These are phyloP conservation scores for Suhomyces bokatorum DNA, from an alignment of 1,139 yeast genomes.

Conservation along the genomic window DNA sequence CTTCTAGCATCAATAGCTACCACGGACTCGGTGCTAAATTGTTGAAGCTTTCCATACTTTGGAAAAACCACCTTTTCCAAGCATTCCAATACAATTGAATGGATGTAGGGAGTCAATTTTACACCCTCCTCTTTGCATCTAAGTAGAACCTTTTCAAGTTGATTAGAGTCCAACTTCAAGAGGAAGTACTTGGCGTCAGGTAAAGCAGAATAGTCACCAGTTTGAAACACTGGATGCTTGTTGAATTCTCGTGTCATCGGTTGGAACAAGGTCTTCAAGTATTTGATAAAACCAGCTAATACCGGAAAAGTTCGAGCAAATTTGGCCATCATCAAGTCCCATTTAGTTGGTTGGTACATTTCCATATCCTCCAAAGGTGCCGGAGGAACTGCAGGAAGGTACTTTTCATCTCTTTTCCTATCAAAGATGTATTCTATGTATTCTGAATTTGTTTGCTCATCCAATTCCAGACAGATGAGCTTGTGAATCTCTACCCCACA, in stretches of 20 bases:
- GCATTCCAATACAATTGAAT: constrained; percentile 11
- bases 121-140: constrained; percentile 9
- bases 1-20: constrained; percentile 16
- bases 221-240: neutral
- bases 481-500: constrained; percentile 15
- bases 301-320: neutral
- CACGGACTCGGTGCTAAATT: constrained; percentile 12
- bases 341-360: neutral
- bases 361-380: neutral
- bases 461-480: constrained; percentile 12
- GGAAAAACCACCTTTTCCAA: constrained; percentile 8
- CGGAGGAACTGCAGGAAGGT: neutral
- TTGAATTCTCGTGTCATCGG: neutral
- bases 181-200: constrained; percentile 10
- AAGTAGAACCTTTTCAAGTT: constrained; percentile 2
- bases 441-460: constrained; percentile 5
- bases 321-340: neutral
- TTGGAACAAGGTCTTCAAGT: neutral
- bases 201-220: neutral
- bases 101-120: constrained; percentile 14
- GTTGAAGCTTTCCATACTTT: neutral
- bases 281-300: neutral
- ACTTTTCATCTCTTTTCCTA: neutral
- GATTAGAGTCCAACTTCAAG: constrained; percentile 10
- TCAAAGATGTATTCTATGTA: constrained; percentile 5